Conservation (phyloP, 805 yeast genomes). For the Candida glaebosa region DNA sequence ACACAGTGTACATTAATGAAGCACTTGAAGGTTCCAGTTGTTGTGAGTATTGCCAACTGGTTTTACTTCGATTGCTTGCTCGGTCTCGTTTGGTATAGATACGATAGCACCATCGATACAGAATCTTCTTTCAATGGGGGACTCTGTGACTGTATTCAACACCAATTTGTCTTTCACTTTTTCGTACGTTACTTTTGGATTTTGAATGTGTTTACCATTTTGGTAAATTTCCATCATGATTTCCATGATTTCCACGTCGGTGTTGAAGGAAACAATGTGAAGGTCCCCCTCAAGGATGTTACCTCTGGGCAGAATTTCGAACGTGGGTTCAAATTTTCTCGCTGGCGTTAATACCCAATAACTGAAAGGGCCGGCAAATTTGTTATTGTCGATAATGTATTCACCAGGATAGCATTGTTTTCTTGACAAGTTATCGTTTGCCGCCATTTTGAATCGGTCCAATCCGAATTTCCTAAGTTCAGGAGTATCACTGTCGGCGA, state of each 20-base stretch:
- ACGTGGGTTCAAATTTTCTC: constrained; percentile 55
- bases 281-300: constrained; percentile 38
- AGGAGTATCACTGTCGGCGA: constrained; percentile 73
- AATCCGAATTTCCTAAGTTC: constrained; percentile 62
- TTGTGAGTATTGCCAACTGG: constrained; percentile 16
- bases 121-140: constrained; percentile 41
- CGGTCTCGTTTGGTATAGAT: constrained; percentile 21
- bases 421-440: constrained; percentile 44
- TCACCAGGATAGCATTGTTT: constrained; percentile 53
- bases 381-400: constrained; percentile 14
- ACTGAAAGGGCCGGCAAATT: constrained; percentile 43
- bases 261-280: constrained; percentile 46
- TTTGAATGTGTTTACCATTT: constrained; percentile 50
- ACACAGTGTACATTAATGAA: background rate
- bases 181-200: constrained; percentile 47
- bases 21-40: constrained; percentile 16
- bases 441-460: constrained; percentile 70
- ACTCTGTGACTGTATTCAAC: background rate
- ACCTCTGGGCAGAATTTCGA: constrained; percentile 61
- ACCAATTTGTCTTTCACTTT: constrained; percentile 14
- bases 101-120: constrained; percentile 67
- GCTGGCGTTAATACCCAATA: constrained; percentile 60
- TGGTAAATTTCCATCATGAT: constrained; percentile 57
- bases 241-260: constrained; percentile 41
- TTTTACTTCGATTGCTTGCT: constrained; percentile 12